Conservation (phyloP, 2,329 filamentous ascomycete genomes). For the Curvularia hawaiiensis region DNA sequence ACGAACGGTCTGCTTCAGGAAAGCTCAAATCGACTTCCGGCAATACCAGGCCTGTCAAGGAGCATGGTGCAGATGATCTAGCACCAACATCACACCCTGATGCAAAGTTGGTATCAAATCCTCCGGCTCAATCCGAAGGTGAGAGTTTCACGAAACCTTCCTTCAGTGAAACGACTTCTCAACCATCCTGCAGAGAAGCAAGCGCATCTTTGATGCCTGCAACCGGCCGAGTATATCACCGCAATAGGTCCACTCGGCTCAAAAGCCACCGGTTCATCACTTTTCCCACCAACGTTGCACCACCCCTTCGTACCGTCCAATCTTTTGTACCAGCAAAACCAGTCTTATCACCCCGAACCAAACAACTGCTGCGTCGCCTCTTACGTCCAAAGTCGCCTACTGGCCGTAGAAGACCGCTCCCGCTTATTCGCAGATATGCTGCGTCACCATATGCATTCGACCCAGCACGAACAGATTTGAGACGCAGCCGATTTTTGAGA, state of each 20-base stretch:
- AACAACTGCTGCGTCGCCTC: conserved; percentile 5
- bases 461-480: conserved; percentile 2
- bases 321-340: conserved; percentile 4
- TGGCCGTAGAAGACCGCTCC: not conserved
- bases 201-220: not conserved
- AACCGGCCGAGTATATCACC: not conserved
- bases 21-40: not conserved
- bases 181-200: conserved; percentile 7
- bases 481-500: conserved; percentile 10
- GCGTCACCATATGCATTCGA: conserved; percentile 8
- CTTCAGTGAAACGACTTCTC: conserved; percentile 4
- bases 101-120: not conserved
- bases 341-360: conserved; percentile 4
- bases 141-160: not conserved
- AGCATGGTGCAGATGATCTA: not conserved
- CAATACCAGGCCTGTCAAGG: not conserved
- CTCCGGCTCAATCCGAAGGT: conserved; percentile 2
- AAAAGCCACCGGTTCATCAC: conserved; percentile 8
- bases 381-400: not conserved
- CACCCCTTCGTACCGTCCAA: conserved; percentile 1
- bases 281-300: not conserved
- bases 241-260: not conserved
- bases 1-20: not conserved
- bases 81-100: not conserved
- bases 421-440: conserved; percentile 8